Evolutionary conservation across 176 grass and related monocot genomes (phyloP), one percentile per base, ranked within the genome.

Genomic region (Tillandsia leiboldiana): DNA sequence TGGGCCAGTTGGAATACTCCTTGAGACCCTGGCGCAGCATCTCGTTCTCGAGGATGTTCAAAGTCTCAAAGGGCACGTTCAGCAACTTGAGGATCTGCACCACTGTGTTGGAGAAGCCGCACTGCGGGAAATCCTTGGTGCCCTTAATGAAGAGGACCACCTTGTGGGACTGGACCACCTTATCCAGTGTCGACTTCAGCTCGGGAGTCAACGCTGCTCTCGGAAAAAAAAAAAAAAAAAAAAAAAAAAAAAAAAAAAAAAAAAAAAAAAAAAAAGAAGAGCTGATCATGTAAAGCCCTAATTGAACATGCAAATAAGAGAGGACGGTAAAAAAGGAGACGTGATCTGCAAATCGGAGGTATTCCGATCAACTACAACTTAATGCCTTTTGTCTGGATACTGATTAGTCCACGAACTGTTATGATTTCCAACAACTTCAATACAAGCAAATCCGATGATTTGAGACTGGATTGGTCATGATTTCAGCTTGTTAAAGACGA

Each of bases 111-210:
- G 89, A 99, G 83, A 99, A 99, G 7, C 94, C 94, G 53, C 94
- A 99, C 82, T 99, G 89, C 27, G 94, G 94, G 51, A 99, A 93
- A 51, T 99, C 94, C 83, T 83, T 99, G 53, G 82, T 90, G 29
- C 94, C 94, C 76, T 99, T 90, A 86, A 99, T 99, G 84, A 99
- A 99, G 67, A 99, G 68, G 18, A 90, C 65, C 78, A 93, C 94
- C 67, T 90, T 99, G 71, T 80, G 69, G 20, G 89, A 87, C 10
- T 57, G 62, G 20, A 99, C 89, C n/a, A 92, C 86, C 84, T 83
- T 92, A 73, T 93, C 94, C 53, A 90, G 61, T 69, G 89, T 99
- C 65, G 77, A 78, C 76, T 77, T 75, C 84, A 97, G 82, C 61
- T 82, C 94, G 20, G 80, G 71, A 20, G 71, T 69, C 77, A 77